phyloP scores from a whole-genome alignment of 257 asterid species.

The Jacaranda mimosifolia region DNA sequence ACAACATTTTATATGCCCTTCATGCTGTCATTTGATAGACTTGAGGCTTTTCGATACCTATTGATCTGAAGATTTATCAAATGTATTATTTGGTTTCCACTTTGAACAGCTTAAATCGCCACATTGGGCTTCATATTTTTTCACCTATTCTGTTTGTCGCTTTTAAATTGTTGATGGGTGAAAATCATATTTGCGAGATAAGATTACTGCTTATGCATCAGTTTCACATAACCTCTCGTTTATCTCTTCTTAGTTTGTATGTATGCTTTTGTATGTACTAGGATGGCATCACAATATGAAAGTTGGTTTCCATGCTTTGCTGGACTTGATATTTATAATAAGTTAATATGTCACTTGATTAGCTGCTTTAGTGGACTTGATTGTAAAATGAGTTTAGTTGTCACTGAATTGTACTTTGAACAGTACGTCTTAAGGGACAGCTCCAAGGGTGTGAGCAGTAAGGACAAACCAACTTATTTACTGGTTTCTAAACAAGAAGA shows the following conservation, averaged over 20 bases:
- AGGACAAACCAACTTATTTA: conserved; percentile 58
- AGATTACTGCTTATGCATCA: not conserved
- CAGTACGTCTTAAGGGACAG: conserved; percentile 78
- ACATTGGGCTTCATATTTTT: not conserved
- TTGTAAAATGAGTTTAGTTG: conserved; percentile 1
- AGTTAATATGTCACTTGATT: not conserved
- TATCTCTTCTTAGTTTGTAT: not conserved
- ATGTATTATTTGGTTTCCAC: not conserved
- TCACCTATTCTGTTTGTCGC: not conserved
- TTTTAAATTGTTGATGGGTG: conserved; percentile 11
- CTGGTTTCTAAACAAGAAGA: conserved; percentile 64
- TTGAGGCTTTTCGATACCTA: not conserved
- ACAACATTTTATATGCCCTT: not conserved
- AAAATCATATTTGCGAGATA: not conserved
- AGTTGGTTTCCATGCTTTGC: conserved; percentile 17
- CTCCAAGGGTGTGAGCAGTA: conserved; percentile 60
- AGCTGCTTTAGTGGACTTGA: not conserved
- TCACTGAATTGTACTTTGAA: conserved; percentile 34
- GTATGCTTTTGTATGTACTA: not conserved
- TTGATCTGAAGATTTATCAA: not conserved
- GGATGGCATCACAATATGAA: not conserved
- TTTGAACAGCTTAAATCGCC: not conserved
- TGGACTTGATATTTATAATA: conserved; percentile 22
- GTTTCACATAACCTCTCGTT: not conserved
- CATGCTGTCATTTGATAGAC: not conserved